phyloP scores from a whole-genome alignment of 305 asterid species.

The Fraxinus platypoda region DNA sequence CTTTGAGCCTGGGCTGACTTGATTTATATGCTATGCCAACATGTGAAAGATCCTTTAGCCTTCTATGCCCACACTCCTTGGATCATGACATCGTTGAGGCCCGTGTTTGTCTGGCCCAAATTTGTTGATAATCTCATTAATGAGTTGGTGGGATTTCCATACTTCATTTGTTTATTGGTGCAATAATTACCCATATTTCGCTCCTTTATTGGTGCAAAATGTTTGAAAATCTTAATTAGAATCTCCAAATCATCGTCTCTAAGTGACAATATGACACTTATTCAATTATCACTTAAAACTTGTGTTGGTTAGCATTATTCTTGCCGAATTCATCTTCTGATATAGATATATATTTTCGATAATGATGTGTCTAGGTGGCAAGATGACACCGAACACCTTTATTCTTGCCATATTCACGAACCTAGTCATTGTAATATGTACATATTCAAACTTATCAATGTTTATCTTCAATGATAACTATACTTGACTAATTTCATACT shows the following conservation, averaged over 20 bases:
- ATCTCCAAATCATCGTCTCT: background rate
- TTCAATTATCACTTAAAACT: background rate
- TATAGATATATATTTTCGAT: too few species aligned
- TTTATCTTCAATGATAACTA: too few species aligned
- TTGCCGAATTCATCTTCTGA: background rate
- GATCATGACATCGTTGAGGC: background rate
- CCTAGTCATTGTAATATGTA: background rate
- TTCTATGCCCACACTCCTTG: background rate
- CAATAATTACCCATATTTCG: background rate
- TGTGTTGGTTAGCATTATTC: too few species aligned
- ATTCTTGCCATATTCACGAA: background rate
- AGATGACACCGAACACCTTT: too few species aligned
- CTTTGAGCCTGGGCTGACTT: too few species aligned
- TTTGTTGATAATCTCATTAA: background rate
- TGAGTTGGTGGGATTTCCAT: background rate
- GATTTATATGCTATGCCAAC: background rate
- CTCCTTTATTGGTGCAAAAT: background rate
- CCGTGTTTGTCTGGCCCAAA: background rate
- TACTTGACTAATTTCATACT: too few species aligned
- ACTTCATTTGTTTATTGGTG: background rate
- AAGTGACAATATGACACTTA: background rate
- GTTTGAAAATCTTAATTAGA: background rate
- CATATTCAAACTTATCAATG: background rate
- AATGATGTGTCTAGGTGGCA: background rate
- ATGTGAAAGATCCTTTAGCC: background rate